Base-by-base conservation (phyloP, 1,284 basidiomycete genomes). In the Acaromyces ingoldii region DNA sequence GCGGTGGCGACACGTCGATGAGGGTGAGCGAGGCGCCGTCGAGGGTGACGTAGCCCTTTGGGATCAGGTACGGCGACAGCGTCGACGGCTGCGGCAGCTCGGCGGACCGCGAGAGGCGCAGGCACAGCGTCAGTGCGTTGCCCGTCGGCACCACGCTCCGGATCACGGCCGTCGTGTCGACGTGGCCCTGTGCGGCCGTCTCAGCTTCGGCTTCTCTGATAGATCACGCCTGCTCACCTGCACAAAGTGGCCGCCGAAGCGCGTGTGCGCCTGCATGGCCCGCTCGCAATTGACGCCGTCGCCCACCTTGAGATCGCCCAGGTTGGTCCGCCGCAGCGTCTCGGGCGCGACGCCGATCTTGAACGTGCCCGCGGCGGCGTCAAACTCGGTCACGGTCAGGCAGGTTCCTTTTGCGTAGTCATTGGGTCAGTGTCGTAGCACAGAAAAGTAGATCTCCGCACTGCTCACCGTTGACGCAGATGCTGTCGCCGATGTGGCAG, bases 241-340 rank as follows among this genome's bases (percentile, higher is more conserved):
- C 5, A 98, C 95, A 74, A 96, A 92, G 76, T 99, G 93, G 5
- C 93, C 93, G 25, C 93, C 93, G 70, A 98, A 96, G 39, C 93
- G 81, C 9, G 85, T 85, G 77, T 93, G 88, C 1, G 87, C 85
- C 13, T 84, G 85, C 84, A 91, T 90, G 67, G 93, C 91, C 42
- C 88, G 89, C 78, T 99, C 93, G 60, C 97, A 84, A 75, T 98
- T 98, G 57, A 97, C 91, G 61, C 82, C 85, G 36, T 85, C 82
- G 0, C 91, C 91, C 0, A 86, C 74, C 9, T 76, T 72, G 78
- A 98, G 96, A 51, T 78, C 80, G 26, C 83, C 82, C 44, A 99
- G 80, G 6, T 90, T 88, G 58, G 96, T 87, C 77, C 87, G 89
- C 65, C 85, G 79, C 72, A 95, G 91, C 28, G 91, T 95, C 76